Percentiles rank a stretch among this genome's conserved stretches.
phyloP scores from a whole-genome alignment of 2,329 filamentous ascomycete species.

The Nothopassalora personata region DNA sequence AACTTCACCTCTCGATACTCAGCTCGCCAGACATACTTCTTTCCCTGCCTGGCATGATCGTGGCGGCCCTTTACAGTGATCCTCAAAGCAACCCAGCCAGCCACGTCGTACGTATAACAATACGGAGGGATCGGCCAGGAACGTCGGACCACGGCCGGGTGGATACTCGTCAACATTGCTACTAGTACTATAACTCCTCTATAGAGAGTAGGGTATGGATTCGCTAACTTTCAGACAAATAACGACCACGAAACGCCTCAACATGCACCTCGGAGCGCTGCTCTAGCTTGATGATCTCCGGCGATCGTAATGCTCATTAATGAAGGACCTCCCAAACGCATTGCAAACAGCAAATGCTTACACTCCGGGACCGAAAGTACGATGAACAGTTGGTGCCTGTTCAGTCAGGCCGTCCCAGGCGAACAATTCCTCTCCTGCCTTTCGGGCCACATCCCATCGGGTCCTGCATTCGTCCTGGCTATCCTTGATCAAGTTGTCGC shows the following conservation, averaged over 20 bases:
- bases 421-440: constrained; percentile 19
- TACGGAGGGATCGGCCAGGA: not conserved
- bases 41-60: not conserved
- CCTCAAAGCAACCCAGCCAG: not conserved
- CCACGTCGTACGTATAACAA: not conserved
- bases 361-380: not conserved
- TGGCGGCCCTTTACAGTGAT: not conserved
- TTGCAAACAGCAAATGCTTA: not conserved
- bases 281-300: not conserved
- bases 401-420: constrained; percentile 24
- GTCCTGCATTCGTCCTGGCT: constrained; percentile 17
- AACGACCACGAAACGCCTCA: not conserved
- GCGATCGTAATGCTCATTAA: not conserved
- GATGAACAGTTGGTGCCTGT: constrained; percentile 11
- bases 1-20: not conserved
- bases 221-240: not conserved
- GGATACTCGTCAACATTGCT: not conserved
- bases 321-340: not conserved
- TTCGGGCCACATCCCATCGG: constrained; percentile 21
- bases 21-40: not conserved
- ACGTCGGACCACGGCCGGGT: not conserved
- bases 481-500: constrained; percentile 23
- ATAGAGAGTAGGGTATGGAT: not conserved
- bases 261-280: not conserved
- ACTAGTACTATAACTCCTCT: not conserved